These are phyloP conservation scores for Nicotiana tomentosiformis DNA, from an alignment of 257 asterid genomes.

Conservation along the genomic window DNA sequence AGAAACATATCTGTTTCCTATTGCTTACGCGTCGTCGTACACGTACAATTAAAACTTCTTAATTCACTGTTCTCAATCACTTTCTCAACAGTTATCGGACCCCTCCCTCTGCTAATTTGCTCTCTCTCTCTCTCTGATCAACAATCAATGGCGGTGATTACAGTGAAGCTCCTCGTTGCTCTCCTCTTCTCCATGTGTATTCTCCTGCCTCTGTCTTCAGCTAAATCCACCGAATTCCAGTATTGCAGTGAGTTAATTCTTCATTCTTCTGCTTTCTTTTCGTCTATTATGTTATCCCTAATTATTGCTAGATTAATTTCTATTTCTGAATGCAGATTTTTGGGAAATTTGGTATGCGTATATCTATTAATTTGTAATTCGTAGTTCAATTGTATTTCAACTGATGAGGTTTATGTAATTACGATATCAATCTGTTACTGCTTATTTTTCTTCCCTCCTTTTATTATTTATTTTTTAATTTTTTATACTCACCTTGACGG, in stretches of 20 bases:
- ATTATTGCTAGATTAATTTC: too few relatives aligned
- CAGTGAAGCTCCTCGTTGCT: not conserved
- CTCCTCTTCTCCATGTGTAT: not conserved
- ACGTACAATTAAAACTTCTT: not conserved
- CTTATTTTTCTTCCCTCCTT: too few relatives aligned
- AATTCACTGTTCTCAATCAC: not conserved
- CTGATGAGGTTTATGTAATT: too few relatives aligned
- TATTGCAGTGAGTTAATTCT: slow-evolving; percentile 3
- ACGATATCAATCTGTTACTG: too few relatives aligned
- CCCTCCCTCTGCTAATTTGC: not conserved
- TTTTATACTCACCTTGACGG: too few relatives aligned
- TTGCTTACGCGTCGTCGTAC: not conserved
- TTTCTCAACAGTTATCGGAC: not conserved
- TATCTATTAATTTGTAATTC: too few relatives aligned
- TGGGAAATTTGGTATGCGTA: too few relatives aligned
- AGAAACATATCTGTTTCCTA: not conserved
- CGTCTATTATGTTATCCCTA: not conserved
- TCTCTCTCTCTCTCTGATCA: not conserved
- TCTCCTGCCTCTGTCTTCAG: not conserved
- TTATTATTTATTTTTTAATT: too few relatives aligned
- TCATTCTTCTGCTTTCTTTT: too few relatives aligned
- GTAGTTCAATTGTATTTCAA: too few relatives aligned
- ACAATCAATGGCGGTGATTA: not conserved
- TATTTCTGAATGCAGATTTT: too few relatives aligned
- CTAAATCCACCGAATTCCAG: not conserved